Percentiles rank a stretch among this genome's conserved stretches.
Conservation (phyloP, 177 flowering plant genomes). For the Vitis hybrid region DNA sequence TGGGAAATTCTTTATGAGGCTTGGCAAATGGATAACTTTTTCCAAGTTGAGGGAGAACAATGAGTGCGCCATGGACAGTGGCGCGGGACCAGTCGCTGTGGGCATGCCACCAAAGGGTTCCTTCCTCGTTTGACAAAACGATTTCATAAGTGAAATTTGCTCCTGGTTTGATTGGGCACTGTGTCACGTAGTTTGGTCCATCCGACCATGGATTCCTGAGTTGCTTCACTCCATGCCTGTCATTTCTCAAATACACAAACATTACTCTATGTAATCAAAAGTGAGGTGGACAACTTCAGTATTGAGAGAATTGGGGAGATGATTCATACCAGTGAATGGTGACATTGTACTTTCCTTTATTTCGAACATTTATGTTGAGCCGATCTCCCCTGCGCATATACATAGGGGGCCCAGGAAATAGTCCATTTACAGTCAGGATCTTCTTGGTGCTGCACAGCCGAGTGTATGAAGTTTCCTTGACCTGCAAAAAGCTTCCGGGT, state of each 20-base stretch:
- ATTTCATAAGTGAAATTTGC: conserved; percentile 31
- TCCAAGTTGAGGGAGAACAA: conserved; percentile 23
- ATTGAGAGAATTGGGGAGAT: neutral
- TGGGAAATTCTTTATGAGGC: conserved; percentile 27
- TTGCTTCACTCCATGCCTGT: conserved; percentile 58
- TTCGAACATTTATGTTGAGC: conserved; percentile 19
- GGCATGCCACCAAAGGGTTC: conserved; percentile 58
- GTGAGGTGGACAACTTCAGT: neutral
- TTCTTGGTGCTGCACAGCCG: conserved; percentile 31
- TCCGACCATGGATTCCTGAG: conserved; percentile 56
- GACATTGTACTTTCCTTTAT: conserved; percentile 21
- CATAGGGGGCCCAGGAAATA: conserved; percentile 34
- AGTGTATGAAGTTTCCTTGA: conserved; percentile 21
- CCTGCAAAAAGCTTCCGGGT: neutral
- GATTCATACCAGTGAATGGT: conserved; percentile 36
- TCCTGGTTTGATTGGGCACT: conserved; percentile 44
- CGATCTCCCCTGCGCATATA: conserved; percentile 28
- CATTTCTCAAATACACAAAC: neutral
- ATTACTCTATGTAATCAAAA: neutral
- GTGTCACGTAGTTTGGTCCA: conserved; percentile 47
- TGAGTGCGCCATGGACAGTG: conserved; percentile 42
- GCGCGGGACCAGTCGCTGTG: conserved; percentile 50
- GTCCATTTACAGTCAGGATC: conserved; percentile 34
- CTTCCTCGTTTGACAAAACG: conserved; percentile 33
- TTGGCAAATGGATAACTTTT: conserved; percentile 31